Percentiles rank a stretch among this genome's conserved stretches.
phyloP scores from a whole-genome alignment of 768 basidiomycete genomes.

The Leucosporidium scottii region DNA sequence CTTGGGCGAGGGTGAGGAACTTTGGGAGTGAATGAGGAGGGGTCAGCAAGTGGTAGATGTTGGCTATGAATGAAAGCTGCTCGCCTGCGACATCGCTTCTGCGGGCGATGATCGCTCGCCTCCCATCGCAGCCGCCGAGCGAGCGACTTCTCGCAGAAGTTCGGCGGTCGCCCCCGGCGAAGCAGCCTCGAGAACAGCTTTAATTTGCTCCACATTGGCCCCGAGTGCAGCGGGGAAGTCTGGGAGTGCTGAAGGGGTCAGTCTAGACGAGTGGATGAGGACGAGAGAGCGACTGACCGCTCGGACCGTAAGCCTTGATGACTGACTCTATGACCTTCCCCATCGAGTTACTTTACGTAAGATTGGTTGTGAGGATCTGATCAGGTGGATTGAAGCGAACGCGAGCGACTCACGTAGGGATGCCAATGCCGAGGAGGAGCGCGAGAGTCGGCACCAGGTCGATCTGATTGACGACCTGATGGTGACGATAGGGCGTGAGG shows the following conservation, averaged over 20 bases:
- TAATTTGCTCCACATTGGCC: slow-evolving; percentile 66
- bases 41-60: background rate
- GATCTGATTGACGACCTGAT: slow-evolving; percentile 73
- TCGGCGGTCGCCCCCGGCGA: slow-evolving; percentile 64
- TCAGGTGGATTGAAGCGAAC: too few relatives aligned
- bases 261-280: too few relatives aligned
- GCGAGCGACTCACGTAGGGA: slow-evolving; percentile 49
- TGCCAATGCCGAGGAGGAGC: slow-evolving; percentile 78
- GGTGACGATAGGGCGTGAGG: slow-evolving; percentile 15
- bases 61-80: background rate
- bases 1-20: slow-evolving; percentile 58
- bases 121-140: background rate
- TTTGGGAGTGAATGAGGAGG: background rate
- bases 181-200: slow-evolving; percentile 58
- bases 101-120: background rate
- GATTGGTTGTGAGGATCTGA: too few relatives aligned
- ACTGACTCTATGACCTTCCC: slow-evolving; percentile 84
- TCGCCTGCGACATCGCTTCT: background rate
- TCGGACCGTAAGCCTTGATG: slow-evolving; percentile 70
- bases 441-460: slow-evolving; percentile 85
- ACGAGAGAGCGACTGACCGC: background rate
- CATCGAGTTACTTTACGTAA: slow-evolving; percentile 23
- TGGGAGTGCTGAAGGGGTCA: background rate
- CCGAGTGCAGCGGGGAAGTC: slow-evolving; percentile 50
- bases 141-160: slow-evolving; percentile 39